These are phyloP conservation scores for Septoria linicola DNA, from an alignment of 2,329 filamentous ascomycete genomes.

Conservation along the genomic window DNA sequence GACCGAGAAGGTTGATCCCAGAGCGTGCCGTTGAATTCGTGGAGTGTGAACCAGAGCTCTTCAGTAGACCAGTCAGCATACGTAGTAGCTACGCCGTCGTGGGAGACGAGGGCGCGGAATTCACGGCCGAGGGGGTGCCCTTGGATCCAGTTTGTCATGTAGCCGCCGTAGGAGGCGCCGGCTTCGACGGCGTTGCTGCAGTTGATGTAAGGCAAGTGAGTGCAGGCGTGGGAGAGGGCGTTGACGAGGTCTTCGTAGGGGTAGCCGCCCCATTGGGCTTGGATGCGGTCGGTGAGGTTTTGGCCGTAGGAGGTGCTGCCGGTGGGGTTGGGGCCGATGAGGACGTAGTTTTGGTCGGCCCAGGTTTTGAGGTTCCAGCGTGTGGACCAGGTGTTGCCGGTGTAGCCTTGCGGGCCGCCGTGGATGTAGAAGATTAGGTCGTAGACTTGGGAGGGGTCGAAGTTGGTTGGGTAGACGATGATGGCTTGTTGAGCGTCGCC, in stretches of 20 bases:
- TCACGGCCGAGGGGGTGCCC: slow-evolving; percentile 76
- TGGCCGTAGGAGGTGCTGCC: slow-evolving; percentile 36
- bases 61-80: slow-evolving; percentile 47
- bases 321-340: slow-evolving; percentile 35
- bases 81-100: slow-evolving; percentile 67
- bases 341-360: slow-evolving; percentile 37
- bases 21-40: slow-evolving; percentile 51
- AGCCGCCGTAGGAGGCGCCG: slow-evolving; percentile 40
- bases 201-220: slow-evolving; percentile 27
- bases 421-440: slow-evolving; percentile 35
- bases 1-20: slow-evolving; percentile 43
- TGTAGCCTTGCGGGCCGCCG: slow-evolving; percentile 34
- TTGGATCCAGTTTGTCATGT: slow-evolving; percentile 62
- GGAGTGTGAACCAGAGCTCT: slow-evolving; percentile 53
- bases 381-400: slow-evolving; percentile 32
- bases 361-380: slow-evolving; percentile 35
- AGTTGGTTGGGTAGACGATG: slow-evolving; percentile 31
- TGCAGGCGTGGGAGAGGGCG: slow-evolving; percentile 25
- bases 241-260: slow-evolving; percentile 31
- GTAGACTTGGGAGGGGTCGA: slow-evolving; percentile 31
- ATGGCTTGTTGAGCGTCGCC: slow-evolving; percentile 30
- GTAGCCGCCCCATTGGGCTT: slow-evolving; percentile 28
- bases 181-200: slow-evolving; percentile 30
- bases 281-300: slow-evolving; percentile 31
- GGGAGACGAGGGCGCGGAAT: slow-evolving; percentile 84